Evolutionary conservation across 1,284 basidiomycete genomes (phyloP).

Genomic region (Ceratobasidium sp.): DNA sequence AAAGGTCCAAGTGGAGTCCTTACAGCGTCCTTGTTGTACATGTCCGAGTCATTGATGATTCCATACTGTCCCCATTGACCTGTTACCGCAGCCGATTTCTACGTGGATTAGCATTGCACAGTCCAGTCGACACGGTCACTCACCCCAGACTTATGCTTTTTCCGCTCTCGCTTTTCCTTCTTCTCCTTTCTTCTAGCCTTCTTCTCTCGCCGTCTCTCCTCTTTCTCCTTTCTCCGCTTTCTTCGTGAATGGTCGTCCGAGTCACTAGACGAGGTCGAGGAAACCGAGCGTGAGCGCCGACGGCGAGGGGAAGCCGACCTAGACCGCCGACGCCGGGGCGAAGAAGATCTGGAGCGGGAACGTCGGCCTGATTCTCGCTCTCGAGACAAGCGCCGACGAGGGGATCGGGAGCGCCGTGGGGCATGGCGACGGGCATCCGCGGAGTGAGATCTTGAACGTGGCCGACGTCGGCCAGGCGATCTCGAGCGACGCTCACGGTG

Average conservation of each 20-base stretch:
- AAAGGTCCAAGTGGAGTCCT: slow-evolving; percentile 28
- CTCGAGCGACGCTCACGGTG: background rate
- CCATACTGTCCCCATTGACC: slow-evolving; percentile 89
- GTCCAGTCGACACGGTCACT: slow-evolving; percentile 7
- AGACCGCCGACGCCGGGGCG: background rate
- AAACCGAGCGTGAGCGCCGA: background rate
- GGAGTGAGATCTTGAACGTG: slow-evolving; percentile 41
- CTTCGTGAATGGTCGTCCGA: slow-evolving; percentile 52
- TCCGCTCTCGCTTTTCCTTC: slow-evolving; percentile 70
- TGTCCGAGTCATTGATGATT: slow-evolving; percentile 79
- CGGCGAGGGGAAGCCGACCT: background rate
- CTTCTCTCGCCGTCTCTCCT: slow-evolving; percentile 57
- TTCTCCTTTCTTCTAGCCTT: slow-evolving; percentile 52
- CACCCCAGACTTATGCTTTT: slow-evolving; percentile 57
- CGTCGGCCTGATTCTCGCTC: background rate
- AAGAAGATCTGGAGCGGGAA: background rate
- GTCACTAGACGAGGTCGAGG: background rate
- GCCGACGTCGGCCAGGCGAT: slow-evolving; percentile 39
- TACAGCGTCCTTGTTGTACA: slow-evolving; percentile 71
- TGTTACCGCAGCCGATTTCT: slow-evolving; percentile 61
- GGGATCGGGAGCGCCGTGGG: slow-evolving; percentile 24
- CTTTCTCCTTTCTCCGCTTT: slow-evolving; percentile 54
- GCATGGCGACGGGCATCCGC: slow-evolving; percentile 20
- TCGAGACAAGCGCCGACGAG: slow-evolving; percentile 7
- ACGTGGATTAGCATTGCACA: slow-evolving; percentile 17